Percentiles rank a stretch among this genome's conserved stretches.
phyloP scores from a whole-genome alignment of 345 rosid species.

The Toxicodendron radicans region DNA sequence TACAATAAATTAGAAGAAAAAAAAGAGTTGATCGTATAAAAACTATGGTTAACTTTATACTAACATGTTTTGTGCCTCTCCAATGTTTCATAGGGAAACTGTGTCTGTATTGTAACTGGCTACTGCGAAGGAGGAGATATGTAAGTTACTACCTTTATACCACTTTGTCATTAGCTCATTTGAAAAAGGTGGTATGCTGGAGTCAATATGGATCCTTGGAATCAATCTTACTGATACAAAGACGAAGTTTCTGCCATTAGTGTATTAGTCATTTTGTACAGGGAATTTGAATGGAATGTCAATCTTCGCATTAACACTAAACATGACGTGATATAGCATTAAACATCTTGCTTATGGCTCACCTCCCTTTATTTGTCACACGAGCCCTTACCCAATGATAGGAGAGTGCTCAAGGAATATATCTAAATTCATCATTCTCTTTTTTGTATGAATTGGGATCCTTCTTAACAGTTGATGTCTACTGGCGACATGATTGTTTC shows the following conservation, averaged over 20 bases:
- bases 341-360: neutral
- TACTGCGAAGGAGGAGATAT: slow-evolving; percentile 92
- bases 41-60: slow-evolving; percentile 8
- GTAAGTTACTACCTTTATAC: slow-evolving; percentile 49
- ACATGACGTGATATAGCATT: neutral
- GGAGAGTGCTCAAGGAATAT: neutral
- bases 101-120: slow-evolving; percentile 69
- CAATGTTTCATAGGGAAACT: slow-evolving; percentile 51
- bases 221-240: slow-evolving; percentile 6
- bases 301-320: neutral
- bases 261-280: neutral
- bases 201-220: neutral
- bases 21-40: neutral
- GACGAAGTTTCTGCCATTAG: neutral
- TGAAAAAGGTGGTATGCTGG: neutral
- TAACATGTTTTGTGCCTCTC: slow-evolving; percentile 12
- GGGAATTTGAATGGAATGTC: neutral
- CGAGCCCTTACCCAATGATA: neutral
- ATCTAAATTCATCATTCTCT: neutral
- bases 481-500: neutral
- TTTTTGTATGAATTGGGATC: neutral
- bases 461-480: neutral
- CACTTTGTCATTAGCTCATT: neutral
- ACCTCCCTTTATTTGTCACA: neutral
- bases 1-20: too few relatives aligned